Percentiles rank a stretch among this genome's conserved stretches.
Evolutionary conservation across 345 rosid species (phyloP).

Genomic region (Microcos paniculata): DNA sequence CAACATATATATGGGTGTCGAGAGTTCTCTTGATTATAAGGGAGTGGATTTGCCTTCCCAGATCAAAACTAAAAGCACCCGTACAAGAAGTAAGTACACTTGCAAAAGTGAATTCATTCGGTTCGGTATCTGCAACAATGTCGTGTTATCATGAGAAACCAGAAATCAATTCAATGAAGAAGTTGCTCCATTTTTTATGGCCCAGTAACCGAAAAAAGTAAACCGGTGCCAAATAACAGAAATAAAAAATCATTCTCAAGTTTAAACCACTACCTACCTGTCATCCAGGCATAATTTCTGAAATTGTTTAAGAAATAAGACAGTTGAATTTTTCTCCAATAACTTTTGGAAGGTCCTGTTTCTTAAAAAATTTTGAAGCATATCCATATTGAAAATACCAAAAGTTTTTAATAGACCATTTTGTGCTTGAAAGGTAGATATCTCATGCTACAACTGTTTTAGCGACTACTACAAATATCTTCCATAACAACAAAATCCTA

Average conservation of each 20-base stretch:
- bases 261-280: neutral
- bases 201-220: neutral
- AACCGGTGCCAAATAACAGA: neutral
- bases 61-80: conserved; percentile 43
- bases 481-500: neutral
- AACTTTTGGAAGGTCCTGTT: neutral
- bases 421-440: neutral
- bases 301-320: neutral
- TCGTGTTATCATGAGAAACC: conserved; percentile 16
- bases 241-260: neutral
- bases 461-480: neutral
- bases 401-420: neutral
- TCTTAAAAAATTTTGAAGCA: neutral
- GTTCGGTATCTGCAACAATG: conserved; percentile 53
- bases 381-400: neutral
- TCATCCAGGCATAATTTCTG: neutral
- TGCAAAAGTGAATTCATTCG: conserved; percentile 81
- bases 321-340: neutral
- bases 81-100: conserved; percentile 66
- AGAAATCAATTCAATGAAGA: neutral
- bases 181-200: neutral
- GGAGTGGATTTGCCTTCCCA: conserved; percentile 83
- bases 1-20: conserved; percentile 67
- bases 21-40: conserved; percentile 52
- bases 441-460: neutral